These are phyloP conservation scores for Petunia hybrid DNA, from an alignment of 305 asterid genomes.

Conservation along the genomic window DNA sequence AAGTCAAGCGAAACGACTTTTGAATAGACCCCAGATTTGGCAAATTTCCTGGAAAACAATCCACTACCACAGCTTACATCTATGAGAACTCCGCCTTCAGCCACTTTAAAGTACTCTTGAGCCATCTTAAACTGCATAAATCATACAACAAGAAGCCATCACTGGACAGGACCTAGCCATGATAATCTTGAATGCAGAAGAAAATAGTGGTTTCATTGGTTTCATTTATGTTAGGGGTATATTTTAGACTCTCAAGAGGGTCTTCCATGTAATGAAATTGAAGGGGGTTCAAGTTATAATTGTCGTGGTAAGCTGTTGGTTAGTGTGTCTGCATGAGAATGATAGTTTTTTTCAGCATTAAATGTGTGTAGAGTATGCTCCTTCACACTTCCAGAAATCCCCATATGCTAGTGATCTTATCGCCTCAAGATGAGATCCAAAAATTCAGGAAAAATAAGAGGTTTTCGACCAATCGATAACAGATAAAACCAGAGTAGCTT, in stretches of 20 bases:
- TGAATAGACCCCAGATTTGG: constrained; percentile 77
- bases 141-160: constrained; percentile 24
- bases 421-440: neutral
- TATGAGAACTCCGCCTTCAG: constrained; percentile 82
- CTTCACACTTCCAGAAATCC: neutral
- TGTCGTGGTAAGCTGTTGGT: neutral
- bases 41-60: constrained; percentile 89
- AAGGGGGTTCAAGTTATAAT: neutral
- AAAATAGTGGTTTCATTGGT: neutral
- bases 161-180: neutral
- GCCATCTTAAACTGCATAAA: constrained; percentile 87
- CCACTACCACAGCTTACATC: constrained; percentile 98
- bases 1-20: constrained; percentile 89
- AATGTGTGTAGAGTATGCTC: neutral
- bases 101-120: constrained; percentile 79
- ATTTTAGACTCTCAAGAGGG: neutral
- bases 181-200: neutral
- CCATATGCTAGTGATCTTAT: neutral
- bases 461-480: neutral
- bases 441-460: neutral
- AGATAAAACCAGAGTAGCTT: neutral
- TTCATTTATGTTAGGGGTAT: neutral
- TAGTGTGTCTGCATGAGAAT: neutral
- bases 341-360: neutral
- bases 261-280: constrained; percentile 1